These are phyloP conservation scores for Trametes elegans DNA, from an alignment of 768 basidiomycete genomes.

Conservation along the genomic window DNA sequence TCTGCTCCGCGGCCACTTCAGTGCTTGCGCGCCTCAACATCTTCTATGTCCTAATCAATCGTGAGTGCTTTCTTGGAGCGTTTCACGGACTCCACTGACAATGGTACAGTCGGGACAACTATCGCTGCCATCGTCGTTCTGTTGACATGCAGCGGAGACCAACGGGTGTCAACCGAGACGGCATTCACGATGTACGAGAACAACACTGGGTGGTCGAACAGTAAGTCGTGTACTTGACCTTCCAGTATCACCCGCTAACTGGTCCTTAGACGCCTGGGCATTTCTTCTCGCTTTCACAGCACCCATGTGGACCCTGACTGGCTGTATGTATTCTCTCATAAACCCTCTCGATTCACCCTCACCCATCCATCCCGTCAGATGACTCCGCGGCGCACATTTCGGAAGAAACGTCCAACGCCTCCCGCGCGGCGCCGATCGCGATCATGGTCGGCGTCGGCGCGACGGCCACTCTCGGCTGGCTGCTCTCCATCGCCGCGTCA, in stretches of 20 bases:
- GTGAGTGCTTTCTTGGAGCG: slow-evolving; percentile 33
- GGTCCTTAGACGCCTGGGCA: slow-evolving; percentile 61
- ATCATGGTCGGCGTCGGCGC: slow-evolving; percentile 62
- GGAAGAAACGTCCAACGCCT: slow-evolving; percentile 67
- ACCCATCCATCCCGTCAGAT: slow-evolving; percentile 37
- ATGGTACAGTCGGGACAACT: slow-evolving; percentile 51
- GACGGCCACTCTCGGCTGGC: slow-evolving; percentile 63
- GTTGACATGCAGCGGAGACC: slow-evolving; percentile 53
- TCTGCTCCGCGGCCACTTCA: slow-evolving; percentile 69
- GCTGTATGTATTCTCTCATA: slow-evolving; percentile 45
- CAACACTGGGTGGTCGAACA: slow-evolving; percentile 63
- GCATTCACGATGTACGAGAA: slow-evolving; percentile 73
- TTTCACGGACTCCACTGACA: neutral
- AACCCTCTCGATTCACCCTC: neutral
- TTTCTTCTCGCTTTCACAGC: slow-evolving; percentile 71
- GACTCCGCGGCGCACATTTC: slow-evolving; percentile 77
- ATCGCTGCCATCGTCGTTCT: slow-evolving; percentile 61
- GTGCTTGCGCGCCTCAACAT: slow-evolving; percentile 67
- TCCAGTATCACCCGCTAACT: neutral
- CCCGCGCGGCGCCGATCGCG: slow-evolving; percentile 62
- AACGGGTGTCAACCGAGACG: slow-evolving; percentile 58
- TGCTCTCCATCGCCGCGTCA: slow-evolving; percentile 62
- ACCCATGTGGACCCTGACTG: slow-evolving; percentile 79
- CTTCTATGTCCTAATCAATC: slow-evolving; percentile 65
- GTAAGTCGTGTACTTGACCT: slow-evolving; percentile 36